Percentiles rank a stretch among this genome's conserved stretches.
phyloP scores from a whole-genome alignment of 148 eudicot species.

The Silene latifolia region DNA sequence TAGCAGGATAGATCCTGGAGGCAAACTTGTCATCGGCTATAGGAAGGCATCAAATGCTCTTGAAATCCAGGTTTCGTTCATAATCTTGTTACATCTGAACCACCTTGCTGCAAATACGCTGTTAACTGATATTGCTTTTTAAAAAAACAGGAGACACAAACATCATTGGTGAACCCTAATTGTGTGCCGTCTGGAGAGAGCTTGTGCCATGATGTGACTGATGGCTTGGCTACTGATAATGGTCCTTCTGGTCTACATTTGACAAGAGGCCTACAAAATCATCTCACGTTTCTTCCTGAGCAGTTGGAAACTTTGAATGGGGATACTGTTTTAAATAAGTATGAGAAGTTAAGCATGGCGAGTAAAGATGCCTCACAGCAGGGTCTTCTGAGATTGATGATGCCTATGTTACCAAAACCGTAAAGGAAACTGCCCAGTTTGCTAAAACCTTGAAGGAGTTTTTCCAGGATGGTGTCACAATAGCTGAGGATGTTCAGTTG shows the following conservation, averaged over 20 bases:
- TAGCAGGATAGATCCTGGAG: conserved; percentile 90
- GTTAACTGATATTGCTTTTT: conserved; percentile 15
- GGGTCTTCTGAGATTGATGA: background rate
- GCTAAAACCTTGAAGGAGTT: background rate
- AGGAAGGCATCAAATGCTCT: conserved; percentile 61
- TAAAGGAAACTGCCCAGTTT: background rate
- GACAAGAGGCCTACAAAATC: conserved; percentile 25
- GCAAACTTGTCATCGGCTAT: conserved; percentile 82
- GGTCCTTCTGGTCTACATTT: conserved; percentile 22
- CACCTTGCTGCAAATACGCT: background rate
- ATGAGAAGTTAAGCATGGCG: conserved; percentile 42
- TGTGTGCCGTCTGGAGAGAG: conserved; percentile 49
- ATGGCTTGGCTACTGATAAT: conserved; percentile 41
- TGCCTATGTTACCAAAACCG: background rate
- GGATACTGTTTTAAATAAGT: conserved; percentile 27
- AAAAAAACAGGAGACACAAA: conserved; percentile 52
- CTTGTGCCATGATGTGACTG: conserved; percentile 42
- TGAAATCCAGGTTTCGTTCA: conserved; percentile 58
- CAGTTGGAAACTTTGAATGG: conserved; percentile 29
- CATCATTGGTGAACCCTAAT: conserved; percentile 34
- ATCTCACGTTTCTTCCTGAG: conserved; percentile 22
- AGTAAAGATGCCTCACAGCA: conserved; percentile 33
- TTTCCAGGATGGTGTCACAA: background rate
- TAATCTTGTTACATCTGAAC: conserved; percentile 2
- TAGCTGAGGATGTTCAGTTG: background rate